Conservation (phyloP, 306 rosid species). For the Pyrus betulifolia region DNA sequence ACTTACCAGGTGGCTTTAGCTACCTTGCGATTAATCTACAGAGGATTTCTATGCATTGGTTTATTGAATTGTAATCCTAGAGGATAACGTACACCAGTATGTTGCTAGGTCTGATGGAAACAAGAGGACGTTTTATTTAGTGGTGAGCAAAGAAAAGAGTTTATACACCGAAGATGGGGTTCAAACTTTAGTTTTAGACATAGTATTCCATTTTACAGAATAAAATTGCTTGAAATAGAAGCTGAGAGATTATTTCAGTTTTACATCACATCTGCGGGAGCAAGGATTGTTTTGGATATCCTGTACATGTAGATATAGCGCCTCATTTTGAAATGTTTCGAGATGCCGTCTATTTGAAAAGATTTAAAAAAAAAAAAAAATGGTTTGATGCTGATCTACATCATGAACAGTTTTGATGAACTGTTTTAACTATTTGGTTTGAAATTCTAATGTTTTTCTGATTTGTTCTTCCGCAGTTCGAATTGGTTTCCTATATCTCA, state of each 20-base stretch:
- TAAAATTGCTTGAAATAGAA: neutral
- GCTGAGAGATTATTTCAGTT: neutral
- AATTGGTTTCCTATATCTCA: conserved; percentile 57
- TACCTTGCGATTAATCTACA: too few relatives aligned
- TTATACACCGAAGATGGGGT: too few relatives aligned
- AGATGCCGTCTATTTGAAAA: neutral
- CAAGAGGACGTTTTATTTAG: too few relatives aligned
- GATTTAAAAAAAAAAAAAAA: neutral
- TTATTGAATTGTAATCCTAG: too few relatives aligned
- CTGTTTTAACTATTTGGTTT: neutral
- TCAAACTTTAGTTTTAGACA: too few relatives aligned
- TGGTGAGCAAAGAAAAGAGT: too few relatives aligned
- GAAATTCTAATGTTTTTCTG: neutral
- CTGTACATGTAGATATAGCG: neutral
- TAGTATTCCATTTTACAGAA: too few relatives aligned
- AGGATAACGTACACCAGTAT: too few relatives aligned
- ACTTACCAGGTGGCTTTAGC: too few relatives aligned
- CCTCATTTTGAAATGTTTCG: neutral
- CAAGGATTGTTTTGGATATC: neutral
- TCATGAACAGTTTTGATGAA: neutral
- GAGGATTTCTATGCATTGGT: too few relatives aligned
- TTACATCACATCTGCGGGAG: neutral
- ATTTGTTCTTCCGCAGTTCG: conserved; percentile 34
- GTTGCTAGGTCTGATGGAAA: too few relatives aligned
- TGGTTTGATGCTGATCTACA: neutral